Conservation (phyloP, 2,329 filamentous ascomycete genomes). For the Fusarium sp. region DNA sequence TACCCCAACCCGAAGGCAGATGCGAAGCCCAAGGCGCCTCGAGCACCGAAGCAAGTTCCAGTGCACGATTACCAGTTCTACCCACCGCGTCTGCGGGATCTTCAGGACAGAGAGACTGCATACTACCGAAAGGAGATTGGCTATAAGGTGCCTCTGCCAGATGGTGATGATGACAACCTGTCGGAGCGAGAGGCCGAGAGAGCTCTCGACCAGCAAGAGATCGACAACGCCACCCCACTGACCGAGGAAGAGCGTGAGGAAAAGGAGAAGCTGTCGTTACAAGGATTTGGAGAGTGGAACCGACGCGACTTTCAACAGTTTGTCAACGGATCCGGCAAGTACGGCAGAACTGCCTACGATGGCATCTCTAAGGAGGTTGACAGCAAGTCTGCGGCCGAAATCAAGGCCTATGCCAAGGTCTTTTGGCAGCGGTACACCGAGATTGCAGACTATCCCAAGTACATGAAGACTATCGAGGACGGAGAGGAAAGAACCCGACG, state of each 20-base stretch:
- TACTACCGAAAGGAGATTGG: slow-evolving; percentile 96
- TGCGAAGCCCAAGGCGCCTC: slow-evolving; percentile 93
- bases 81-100: slow-evolving; percentile 81
- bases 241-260: slow-evolving; percentile 91
- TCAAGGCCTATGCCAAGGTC: slow-evolving; percentile 91
- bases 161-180: slow-evolving; percentile 88
- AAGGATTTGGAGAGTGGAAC: slow-evolving; percentile 96
- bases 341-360: slow-evolving; percentile 86
- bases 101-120: slow-evolving; percentile 96
- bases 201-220: slow-evolving; percentile 88
- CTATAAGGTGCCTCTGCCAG: slow-evolving; percentile 90
- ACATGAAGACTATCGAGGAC: slow-evolving; percentile 88
- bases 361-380: slow-evolving; percentile 91
- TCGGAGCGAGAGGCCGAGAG: slow-evolving; percentile 89
- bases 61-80: slow-evolving; percentile 99
- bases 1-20: slow-evolving; percentile 84
- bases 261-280: slow-evolving; percentile 82
- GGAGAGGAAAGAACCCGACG: slow-evolving; percentile 91
- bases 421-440: slow-evolving; percentile 97
- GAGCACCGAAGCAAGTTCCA: slow-evolving; percentile 89
- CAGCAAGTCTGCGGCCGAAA: slow-evolving; percentile 85
- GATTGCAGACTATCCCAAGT: slow-evolving; percentile 89
- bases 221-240: slow-evolving; percentile 88
- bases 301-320: slow-evolving; percentile 98
- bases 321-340: slow-evolving; percentile 93